phyloP scores from a whole-genome alignment of 2,329 filamentous ascomycete species.

The Aspergillus udagawae region DNA sequence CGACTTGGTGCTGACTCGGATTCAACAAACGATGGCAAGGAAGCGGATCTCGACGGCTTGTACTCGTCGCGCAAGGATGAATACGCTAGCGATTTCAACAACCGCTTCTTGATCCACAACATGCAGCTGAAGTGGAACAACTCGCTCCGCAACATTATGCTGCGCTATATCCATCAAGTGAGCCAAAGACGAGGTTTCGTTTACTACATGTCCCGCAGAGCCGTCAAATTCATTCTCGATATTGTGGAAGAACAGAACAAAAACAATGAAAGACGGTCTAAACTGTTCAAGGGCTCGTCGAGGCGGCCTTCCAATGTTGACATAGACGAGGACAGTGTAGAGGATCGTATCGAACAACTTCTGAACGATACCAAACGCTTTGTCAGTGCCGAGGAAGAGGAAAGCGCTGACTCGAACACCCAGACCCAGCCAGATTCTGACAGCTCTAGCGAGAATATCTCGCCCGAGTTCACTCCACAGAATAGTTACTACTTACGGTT shows the following conservation, averaged over 20 bases:
- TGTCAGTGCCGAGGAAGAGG: slow-evolving; percentile 65
- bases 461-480: slow-evolving; percentile 81
- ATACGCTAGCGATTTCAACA: slow-evolving; percentile 92
- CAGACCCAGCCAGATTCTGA: slow-evolving; percentile 30
- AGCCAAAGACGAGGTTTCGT: slow-evolving; percentile 93
- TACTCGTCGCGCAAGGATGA: slow-evolving; percentile 70
- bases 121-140: slow-evolving; percentile 99
- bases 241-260: slow-evolving; percentile 93
- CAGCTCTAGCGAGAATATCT: slow-evolving; percentile 69
- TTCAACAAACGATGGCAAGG: slow-evolving; percentile 52
- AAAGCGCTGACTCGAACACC: slow-evolving; percentile 42
- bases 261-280: slow-evolving; percentile 50
- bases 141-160: slow-evolving; percentile 86
- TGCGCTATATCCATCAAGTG: slow-evolving; percentile 96
- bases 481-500: slow-evolving; percentile 93
- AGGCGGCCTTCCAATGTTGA: slow-evolving; percentile 32
- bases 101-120: slow-evolving; percentile 97
- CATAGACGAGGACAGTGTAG: slow-evolving; percentile 63
- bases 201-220: slow-evolving; percentile 93
- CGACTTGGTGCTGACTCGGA: slow-evolving; percentile 32
- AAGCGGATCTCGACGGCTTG: slow-evolving; percentile 51
- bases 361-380: slow-evolving; percentile 80
- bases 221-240: slow-evolving; percentile 96
- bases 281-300: slow-evolving; percentile 28
- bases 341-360: slow-evolving; percentile 81